These are phyloP conservation scores for Candida coleopterorum DNA, from an alignment of 805 yeast genomes.

Conservation along the genomic window DNA sequence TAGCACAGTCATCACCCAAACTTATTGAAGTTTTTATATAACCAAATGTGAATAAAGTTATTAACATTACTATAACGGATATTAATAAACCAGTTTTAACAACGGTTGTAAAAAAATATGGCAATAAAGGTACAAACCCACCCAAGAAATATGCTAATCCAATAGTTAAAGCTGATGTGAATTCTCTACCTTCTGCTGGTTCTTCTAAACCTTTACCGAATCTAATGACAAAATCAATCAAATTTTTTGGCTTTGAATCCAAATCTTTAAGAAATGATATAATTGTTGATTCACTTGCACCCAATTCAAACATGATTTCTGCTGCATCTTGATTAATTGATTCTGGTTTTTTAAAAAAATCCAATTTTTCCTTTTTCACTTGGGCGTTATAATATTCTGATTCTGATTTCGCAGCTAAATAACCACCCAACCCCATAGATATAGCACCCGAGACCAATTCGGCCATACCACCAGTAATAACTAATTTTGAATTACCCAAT, in stretches of 20 bases:
- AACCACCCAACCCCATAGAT: conserved; percentile 97
- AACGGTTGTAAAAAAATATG: conserved; percentile 76
- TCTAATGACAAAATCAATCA: conserved; percentile 82
- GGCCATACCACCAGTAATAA: conserved; percentile 97
- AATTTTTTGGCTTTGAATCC: conserved; percentile 68
- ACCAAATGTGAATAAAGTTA: conserved; percentile 86
- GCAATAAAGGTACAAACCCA: conserved; percentile 86
- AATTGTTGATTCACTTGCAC: conserved; percentile 68
- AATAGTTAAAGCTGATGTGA: conserved; percentile 83
- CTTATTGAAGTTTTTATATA: conserved; percentile 79
- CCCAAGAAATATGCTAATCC: conserved; percentile 88
- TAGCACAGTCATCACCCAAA: conserved; percentile 72
- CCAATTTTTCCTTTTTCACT: conserved; percentile 65
- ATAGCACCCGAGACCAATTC: conserved; percentile 96
- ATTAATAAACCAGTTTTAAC: conserved; percentile 74
- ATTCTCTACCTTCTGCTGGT: conserved; percentile 89
- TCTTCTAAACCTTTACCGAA: conserved; percentile 92
- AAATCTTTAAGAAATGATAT: conserved; percentile 71
- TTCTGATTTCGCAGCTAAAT: conserved; percentile 89
- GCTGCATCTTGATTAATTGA: conserved; percentile 71
- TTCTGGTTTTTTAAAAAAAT: conserved; percentile 61
- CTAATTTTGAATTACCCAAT: conserved; percentile 83
- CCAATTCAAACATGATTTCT: conserved; percentile 73
- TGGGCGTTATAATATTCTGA: conserved; percentile 67
- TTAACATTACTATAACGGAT: conserved; percentile 74